These are phyloP conservation scores for Globisporangium emineosum DNA, from an alignment of 352 stramenopile genomes.

Conservation along the genomic window DNA sequence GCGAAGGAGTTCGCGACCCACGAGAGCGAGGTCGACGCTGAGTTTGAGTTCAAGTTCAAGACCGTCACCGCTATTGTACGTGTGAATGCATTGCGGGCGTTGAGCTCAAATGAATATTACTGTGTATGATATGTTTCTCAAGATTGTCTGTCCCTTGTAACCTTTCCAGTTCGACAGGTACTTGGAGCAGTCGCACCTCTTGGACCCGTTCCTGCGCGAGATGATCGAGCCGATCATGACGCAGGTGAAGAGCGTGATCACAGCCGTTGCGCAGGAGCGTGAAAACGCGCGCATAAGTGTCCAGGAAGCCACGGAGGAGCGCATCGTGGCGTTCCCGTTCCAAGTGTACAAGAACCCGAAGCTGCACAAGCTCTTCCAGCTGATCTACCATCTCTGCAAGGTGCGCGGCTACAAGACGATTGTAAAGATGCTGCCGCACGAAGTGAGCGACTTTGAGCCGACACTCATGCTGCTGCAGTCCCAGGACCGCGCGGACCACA, in stretches of 20 bases:
- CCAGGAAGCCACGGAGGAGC: not conserved
- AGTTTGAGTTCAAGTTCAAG: slow-evolving; percentile 36
- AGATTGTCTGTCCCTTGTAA: too few relatives aligned
- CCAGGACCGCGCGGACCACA: slow-evolving; percentile 82
- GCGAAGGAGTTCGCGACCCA: slow-evolving; percentile 22
- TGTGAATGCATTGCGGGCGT: not conserved
- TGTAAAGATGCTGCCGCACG: slow-evolving; percentile 94
- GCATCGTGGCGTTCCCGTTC: slow-evolving; percentile 56
- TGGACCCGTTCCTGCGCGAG: slow-evolving; percentile 86
- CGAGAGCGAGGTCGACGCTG: slow-evolving; percentile 45
- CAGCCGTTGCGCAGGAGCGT: slow-evolving; percentile 30
- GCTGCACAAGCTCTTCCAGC: slow-evolving; percentile 85
- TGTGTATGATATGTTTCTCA: slow-evolving; percentile 4
- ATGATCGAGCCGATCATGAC: slow-evolving; percentile 66
- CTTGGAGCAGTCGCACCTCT: slow-evolving; percentile 85
- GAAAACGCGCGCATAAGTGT: slow-evolving; percentile 2
- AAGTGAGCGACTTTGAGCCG: slow-evolving; percentile 95
- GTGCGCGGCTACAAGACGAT: slow-evolving; percentile 96
- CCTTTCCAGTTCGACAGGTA: slow-evolving; percentile 90
- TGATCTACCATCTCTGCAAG: slow-evolving; percentile 96
- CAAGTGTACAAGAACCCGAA: slow-evolving; percentile 69
- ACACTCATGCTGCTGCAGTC: slow-evolving; percentile 87
- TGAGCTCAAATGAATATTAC: too few relatives aligned
- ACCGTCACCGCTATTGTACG: slow-evolving; percentile 52
- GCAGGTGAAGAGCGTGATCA: slow-evolving; percentile 59